Evolutionary conservation across 2,329 filamentous ascomycete genomes (phyloP).

Genomic region (Xenoacremonium recifei): DNA sequence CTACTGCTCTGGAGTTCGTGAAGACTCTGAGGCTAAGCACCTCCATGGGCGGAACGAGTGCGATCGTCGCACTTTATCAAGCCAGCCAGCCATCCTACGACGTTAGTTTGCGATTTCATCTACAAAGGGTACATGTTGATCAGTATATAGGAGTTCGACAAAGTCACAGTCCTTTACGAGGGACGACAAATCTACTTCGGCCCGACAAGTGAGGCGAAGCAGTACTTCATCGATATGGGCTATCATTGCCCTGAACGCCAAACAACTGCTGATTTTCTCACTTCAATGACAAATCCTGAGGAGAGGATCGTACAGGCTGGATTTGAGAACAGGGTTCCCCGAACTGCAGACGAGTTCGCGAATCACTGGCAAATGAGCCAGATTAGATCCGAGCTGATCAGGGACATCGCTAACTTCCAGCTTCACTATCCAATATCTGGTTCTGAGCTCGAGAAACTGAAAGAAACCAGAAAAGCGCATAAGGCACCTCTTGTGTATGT

Average conservation of each 20-base stretch:
- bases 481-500: too few species aligned
- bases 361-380: conserved; percentile 29
- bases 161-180: conserved; percentile 64
- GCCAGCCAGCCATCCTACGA: conserved; percentile 53
- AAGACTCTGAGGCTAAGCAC: conserved; percentile 15
- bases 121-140: neutral
- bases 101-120: conserved; percentile 1
- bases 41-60: conserved; percentile 11
- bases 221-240: conserved; percentile 60
- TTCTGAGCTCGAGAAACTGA: too few species aligned
- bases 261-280: conserved; percentile 17
- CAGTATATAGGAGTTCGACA: conserved; percentile 56
- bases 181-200: conserved; percentile 67
- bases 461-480: too few species aligned
- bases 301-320: conserved; percentile 30
- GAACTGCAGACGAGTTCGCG: conserved; percentile 35
- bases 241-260: conserved; percentile 45
- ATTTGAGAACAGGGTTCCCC: conserved; percentile 30
- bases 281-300: conserved; percentile 39
- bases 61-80: conserved; percentile 50
- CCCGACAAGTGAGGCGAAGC: conserved; percentile 50
- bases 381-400: conserved; percentile 1
- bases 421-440: conserved; percentile 5
- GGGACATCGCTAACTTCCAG: conserved; percentile 7
- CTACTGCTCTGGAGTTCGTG: conserved; percentile 20